Evolutionary conservation across 345 rosid genomes (phyloP).

Genomic region (Citrus reticulata): DNA sequence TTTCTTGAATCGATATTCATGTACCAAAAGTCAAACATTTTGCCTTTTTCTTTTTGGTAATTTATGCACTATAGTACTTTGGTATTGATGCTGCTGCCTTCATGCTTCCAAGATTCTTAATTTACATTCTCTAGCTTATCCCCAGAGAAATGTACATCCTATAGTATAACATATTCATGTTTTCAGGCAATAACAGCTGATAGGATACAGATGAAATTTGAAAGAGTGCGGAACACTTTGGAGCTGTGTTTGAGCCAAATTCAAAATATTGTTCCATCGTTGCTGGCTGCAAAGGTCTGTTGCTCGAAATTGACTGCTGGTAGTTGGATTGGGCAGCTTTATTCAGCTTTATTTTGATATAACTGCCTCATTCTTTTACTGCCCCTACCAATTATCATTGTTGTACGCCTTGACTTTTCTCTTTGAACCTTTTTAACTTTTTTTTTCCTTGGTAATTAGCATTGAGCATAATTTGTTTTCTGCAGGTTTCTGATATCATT

Average conservation of each 20-base stretch:
- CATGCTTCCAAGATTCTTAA: neutral
- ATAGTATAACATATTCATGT: neutral
- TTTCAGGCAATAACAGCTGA: constrained; percentile 31
- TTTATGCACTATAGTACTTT: neutral
- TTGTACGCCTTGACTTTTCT: neutral
- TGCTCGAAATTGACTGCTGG: neutral
- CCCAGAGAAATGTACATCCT: neutral
- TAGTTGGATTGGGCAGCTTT: neutral
- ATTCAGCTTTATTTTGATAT: neutral
- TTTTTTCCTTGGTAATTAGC: neutral
- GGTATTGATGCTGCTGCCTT: neutral
- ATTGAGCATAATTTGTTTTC: neutral
- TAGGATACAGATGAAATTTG: constrained; percentile 25
- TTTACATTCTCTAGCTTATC: neutral
- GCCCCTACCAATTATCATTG: neutral
- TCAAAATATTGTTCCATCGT: constrained; percentile 29
- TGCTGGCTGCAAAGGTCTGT: constrained; percentile 32
- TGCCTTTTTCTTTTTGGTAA: neutral
- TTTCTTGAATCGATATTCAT: neutral
- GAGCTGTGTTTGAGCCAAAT: constrained; percentile 28
- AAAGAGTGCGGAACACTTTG: constrained; percentile 18
- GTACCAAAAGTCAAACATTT: neutral
- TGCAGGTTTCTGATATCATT: constrained; percentile 37
- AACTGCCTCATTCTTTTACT: neutral
- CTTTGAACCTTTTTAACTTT: neutral